Evolutionary conservation across 805 yeast species (phyloP).

Genomic region (Saccharomycopsis javanensis): DNA sequence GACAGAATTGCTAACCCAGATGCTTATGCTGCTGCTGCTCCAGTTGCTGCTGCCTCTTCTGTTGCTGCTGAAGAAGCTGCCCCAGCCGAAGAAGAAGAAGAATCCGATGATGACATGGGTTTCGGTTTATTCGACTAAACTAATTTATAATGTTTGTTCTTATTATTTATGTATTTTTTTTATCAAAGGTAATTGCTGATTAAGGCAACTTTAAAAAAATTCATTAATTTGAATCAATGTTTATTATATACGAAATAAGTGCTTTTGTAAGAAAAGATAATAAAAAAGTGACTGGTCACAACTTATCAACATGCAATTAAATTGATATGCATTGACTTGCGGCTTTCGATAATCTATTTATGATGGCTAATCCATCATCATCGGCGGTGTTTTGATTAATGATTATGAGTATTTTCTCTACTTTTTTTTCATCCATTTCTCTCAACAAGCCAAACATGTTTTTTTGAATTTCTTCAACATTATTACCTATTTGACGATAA

Average conservation of each 20-base stretch:
- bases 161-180: not conserved
- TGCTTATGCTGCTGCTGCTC: slow-evolving; percentile 99
- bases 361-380: slow-evolving; percentile 83
- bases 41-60: slow-evolving; percentile 62
- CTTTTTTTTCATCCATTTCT: slow-evolving; percentile 60
- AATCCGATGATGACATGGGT: slow-evolving; percentile 82
- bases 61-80: slow-evolving; percentile 59
- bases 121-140: slow-evolving; percentile 96
- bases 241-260: not conserved
- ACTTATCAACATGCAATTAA: too few species aligned
- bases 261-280: slow-evolving; percentile 1
- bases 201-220: not conserved
- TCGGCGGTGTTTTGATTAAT: slow-evolving; percentile 52
- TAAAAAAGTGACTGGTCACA: too few species aligned
- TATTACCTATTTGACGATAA: slow-evolving; percentile 34
- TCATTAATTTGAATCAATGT: not conserved
- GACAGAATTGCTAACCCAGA: slow-evolving; percentile 99
- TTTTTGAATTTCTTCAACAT: slow-evolving; percentile 56
- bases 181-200: not conserved
- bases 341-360: slow-evolving; percentile 85
- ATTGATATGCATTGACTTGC: slow-evolving; percentile 42
- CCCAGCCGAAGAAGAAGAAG: slow-evolving; percentile 68
- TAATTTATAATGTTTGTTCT: slow-evolving; percentile 3
- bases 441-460: slow-evolving; percentile 67
- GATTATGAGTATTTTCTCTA: slow-evolving; percentile 58